Base-by-base conservation (phyloP, 208 protist genomes). In the Naegleria gruberi region DNA sequence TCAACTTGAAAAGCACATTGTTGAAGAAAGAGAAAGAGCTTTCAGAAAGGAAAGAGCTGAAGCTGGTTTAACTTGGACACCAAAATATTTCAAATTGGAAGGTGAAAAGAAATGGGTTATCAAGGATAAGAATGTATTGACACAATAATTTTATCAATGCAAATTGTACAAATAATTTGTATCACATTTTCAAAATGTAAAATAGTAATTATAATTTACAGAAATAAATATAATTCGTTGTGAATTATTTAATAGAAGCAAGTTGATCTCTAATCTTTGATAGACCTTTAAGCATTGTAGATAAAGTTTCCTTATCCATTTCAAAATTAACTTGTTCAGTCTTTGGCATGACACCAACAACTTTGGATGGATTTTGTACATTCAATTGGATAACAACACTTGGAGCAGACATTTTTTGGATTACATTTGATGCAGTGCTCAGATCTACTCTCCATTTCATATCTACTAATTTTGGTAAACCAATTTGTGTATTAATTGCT, bases 401-500 rank as follows among this genome's bases (percentile, higher is more conserved):
- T 47, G 84, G 45, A 30, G 43, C 45, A n/a, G 26, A 4, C n/a
- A 88, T 40, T 10, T 40, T 65, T 43, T 10, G 4, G 17, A 65
- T 65, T 0, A 40, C 4, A 42, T 88, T 10, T 34, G 84, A 88
- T 26, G 84, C 43, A 65, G 44, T 65, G 0, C 43, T 55, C 34
- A 88, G 19, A 65, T 88, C 84, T 19, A 88, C 43, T 41, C 84
- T 88, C 84, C 84, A 88, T 88, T 88, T 88, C 46, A 65, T 65
- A 43, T 88, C 84, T 19, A 65, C 15, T 65, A 88, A 65, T 42
- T 88, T 47, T 6, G 84, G 84, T 88, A 65, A 40, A 15, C 41
- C 10, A 46, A 85, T 46, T 43, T 46, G 82, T 46, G 41, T 85
- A 7, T 85, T n/a, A 4, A 45, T 34, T 46, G 42, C 34, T 45